Evolutionary conservation across 1,284 basidiomycete genomes (phyloP), one percentile per base, ranked within the genome.

Genomic region (Ceratobasidium sp.): DNA sequence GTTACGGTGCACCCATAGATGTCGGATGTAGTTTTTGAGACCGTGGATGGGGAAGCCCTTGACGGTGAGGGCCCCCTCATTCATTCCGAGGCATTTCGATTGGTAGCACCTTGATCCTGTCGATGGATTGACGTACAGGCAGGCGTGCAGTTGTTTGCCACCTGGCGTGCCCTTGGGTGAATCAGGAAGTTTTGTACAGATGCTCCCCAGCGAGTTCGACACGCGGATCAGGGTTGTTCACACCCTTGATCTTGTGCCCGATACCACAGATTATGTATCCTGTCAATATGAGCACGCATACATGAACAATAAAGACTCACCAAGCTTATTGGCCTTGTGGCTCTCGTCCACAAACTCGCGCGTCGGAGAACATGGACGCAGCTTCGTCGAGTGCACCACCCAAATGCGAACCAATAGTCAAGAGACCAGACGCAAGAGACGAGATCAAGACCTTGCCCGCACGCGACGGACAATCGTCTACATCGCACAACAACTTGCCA

Each of bases 191-290:
- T 88, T 98, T 96, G 86, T 85, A 88, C 79, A 98, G 96, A 83
- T 95, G 99, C 87, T 98, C 96, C 90, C 98, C 98, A 79, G 99
- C 97, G 78, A 99, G 93, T 87, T 97, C 94, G 82, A 99, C 97
- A 85, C 97, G 96, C 70, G 96, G 88, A 89, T 97, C 96, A 78
- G 96, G 96, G 91, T 98, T 98, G 87, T 96, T 97, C 83, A 96
- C 95, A 81, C 94, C 96, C 93, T 99, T 99, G 90, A 99, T 98
- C 91, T 99, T 99, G 92, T 99, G 97, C 77, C 97, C 97, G 82
- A 99, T 99, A 89, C 97, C 97, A 81, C 94, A 95, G 88, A 99
- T 92, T 94, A 79, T 46, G 54, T 18, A 75, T 18, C 50, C 6
- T 16, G 18, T 69, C 16, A 69, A 35, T 12, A 46, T 18, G 20